Evolutionary conservation across 2,329 filamentous ascomycete genomes (phyloP).

Genomic region (Hortaea werneckii): DNA sequence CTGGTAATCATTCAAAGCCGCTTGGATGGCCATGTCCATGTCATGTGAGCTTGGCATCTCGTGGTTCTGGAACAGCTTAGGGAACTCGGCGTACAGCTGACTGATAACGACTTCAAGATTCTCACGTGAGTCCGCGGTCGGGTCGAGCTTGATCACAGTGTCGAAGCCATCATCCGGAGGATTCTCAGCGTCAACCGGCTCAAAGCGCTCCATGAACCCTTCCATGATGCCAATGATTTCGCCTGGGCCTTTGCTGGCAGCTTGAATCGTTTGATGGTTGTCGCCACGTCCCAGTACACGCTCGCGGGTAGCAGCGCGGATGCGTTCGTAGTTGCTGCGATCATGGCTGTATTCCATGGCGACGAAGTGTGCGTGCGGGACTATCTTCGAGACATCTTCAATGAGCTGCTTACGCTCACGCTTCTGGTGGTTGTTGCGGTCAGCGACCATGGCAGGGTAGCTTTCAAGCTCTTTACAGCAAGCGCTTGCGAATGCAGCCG

Average conservation of each 20-base stretch:
- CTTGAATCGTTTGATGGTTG: slow-evolving; percentile 96
- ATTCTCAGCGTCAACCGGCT: slow-evolving; percentile 57
- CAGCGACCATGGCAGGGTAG: slow-evolving; percentile 69
- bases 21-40: slow-evolving; percentile 69
- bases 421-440: slow-evolving; percentile 85
- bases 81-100: slow-evolving; percentile 65
- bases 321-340: slow-evolving; percentile 52
- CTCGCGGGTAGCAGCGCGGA: slow-evolving; percentile 63
- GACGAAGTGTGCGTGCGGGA: slow-evolving; percentile 60
- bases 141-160: slow-evolving; percentile 72
- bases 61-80: slow-evolving; percentile 54
- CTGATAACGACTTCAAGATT: slow-evolving; percentile 75
- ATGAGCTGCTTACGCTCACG: slow-evolving; percentile 85
- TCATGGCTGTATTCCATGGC: slow-evolving; percentile 85
- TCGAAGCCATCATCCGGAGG: slow-evolving; percentile 78
- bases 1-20: slow-evolving; percentile 64
- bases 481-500: slow-evolving; percentile 64
- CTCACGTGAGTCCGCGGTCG: slow-evolving; percentile 61
- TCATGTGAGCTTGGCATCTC: slow-evolving; percentile 60
- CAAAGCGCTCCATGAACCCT: slow-evolving; percentile 78
- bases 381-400: slow-evolving; percentile 56
- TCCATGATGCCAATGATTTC: slow-evolving; percentile 92
- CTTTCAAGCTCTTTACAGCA: slow-evolving; percentile 55
- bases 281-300: slow-evolving; percentile 80
- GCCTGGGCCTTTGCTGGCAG: slow-evolving; percentile 55